These are phyloP conservation scores for Geoglossum glabrum DNA, from an alignment of 495 filamentous ascomycete species.

Conservation along the genomic window DNA sequence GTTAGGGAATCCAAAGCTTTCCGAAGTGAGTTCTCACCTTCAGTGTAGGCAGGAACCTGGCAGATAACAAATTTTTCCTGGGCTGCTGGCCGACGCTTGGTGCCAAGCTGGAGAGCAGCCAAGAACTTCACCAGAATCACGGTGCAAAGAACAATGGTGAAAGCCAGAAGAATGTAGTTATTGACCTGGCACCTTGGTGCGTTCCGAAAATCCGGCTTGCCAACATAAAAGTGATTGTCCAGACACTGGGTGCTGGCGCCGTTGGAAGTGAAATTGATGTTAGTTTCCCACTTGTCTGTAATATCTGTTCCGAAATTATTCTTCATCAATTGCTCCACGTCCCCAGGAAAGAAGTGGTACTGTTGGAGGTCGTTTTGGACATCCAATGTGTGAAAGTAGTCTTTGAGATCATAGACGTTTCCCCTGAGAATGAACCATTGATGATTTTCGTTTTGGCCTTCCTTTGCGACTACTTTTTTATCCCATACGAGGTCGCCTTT, in stretches of 20 bases:
- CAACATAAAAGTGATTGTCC: slow-evolving; percentile 64
- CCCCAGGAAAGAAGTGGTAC: slow-evolving; percentile 49
- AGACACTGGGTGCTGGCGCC: slow-evolving; percentile 52
- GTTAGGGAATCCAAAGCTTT: slow-evolving; percentile 90
- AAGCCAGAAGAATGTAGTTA: slow-evolving; percentile 76
- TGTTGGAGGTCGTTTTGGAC: slow-evolving; percentile 24
- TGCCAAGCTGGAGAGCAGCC: slow-evolving; percentile 81
- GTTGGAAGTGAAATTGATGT: slow-evolving; percentile 24
- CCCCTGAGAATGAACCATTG: slow-evolving; percentile 61
- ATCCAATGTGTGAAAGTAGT: slow-evolving; percentile 62
- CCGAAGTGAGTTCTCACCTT: slow-evolving; percentile 83
- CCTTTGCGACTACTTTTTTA: slow-evolving; percentile 28
- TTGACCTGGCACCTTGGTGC: slow-evolving; percentile 63
- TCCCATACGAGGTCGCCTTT: slow-evolving; percentile 68
- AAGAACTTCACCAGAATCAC: slow-evolving; percentile 83
- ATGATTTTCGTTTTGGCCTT: slow-evolving; percentile 45
- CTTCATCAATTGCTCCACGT: slow-evolving; percentile 43
- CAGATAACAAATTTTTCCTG: slow-evolving; percentile 99
- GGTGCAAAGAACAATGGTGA: slow-evolving; percentile 58
- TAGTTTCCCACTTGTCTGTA: slow-evolving; percentile 36
- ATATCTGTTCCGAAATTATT: slow-evolving; percentile 63
- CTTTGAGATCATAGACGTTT: slow-evolving; percentile 69
- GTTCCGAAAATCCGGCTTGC: slow-evolving; percentile 68
- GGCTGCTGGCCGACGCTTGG: slow-evolving; percentile 68
- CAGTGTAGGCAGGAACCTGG: slow-evolving; percentile 92